Evolutionary conservation across 2,329 filamentous ascomycete genomes (phyloP).

Genomic region (Blumeria graminis): DNA sequence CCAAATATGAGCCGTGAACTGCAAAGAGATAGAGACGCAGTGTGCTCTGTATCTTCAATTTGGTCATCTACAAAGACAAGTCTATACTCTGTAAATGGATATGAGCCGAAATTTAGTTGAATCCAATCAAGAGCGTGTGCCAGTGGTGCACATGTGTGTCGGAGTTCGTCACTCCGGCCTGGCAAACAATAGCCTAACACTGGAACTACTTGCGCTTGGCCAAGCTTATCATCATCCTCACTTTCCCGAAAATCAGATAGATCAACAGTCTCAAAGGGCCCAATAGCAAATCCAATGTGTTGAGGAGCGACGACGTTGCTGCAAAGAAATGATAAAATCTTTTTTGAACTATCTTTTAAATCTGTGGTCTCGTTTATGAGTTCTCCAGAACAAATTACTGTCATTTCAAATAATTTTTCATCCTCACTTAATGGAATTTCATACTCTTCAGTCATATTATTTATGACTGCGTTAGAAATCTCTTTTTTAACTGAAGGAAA

Average conservation of each 20-base stretch:
- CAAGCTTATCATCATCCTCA: conserved; percentile 77
- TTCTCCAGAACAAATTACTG: conserved; percentile 75
- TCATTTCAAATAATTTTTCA: conserved; percentile 71
- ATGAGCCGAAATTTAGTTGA: conserved; percentile 66
- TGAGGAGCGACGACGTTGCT: conserved; percentile 54
- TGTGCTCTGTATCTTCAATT: conserved; percentile 45
- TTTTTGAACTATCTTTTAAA: conserved; percentile 53
- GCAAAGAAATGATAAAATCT: conserved; percentile 67
- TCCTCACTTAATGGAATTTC: conserved; percentile 36
- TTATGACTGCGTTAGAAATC: conserved; percentile 4
- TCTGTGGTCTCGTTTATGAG: conserved; percentile 64
- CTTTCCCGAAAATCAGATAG: conserved; percentile 72
- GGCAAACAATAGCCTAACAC: conserved; percentile 84
- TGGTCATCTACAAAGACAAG: conserved; percentile 87
- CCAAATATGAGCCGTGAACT: conserved; percentile 71
- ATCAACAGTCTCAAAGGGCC: conserved; percentile 85
- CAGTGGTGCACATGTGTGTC: conserved; percentile 67
- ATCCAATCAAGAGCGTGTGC: conserved; percentile 80
- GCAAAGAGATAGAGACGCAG: conserved; percentile 68
- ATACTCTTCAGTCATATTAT: conserved; percentile 7
- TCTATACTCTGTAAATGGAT: conserved; percentile 81
- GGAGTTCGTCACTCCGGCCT: conserved; percentile 54
- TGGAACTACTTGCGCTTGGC: conserved; percentile 55
- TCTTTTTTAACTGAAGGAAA: conserved; percentile 18
- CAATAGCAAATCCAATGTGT: conserved; percentile 81